Evolutionary conservation across 228 moss, liverwort and hornwort species (phyloP).

Genomic region (Sphagnum magellanicum): DNA sequence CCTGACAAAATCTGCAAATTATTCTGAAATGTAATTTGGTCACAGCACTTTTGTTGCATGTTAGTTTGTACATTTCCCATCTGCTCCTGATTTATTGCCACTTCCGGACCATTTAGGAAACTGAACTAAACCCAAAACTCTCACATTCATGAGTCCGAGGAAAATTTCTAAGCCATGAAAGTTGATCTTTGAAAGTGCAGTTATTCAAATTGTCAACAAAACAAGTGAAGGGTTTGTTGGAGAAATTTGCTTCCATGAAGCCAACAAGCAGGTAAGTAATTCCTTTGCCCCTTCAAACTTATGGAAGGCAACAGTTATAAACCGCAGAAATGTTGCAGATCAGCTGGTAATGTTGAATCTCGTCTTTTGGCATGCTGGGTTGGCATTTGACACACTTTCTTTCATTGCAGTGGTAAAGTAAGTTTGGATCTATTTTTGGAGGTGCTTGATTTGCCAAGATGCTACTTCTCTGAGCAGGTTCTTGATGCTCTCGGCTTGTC

Average conservation of each 20-base stretch:
- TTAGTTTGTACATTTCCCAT: not conserved
- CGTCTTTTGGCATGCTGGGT: not conserved
- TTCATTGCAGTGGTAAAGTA: constrained; percentile 62
- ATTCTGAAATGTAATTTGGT: no score
- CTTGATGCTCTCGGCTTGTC: not conserved
- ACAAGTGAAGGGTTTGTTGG: constrained; percentile 57
- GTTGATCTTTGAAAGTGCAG: constrained; percentile 15
- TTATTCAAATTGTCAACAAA: constrained; percentile 45
- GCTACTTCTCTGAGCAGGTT: constrained; percentile 79
- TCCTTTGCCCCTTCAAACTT: not conserved
- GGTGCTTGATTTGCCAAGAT: constrained; percentile 70
- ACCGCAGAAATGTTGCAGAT: not conserved
- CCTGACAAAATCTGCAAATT: no score
- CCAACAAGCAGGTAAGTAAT: constrained; percentile 38
- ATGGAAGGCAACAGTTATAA: no score
- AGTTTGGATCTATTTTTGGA: constrained; percentile 75
- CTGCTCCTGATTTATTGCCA: not conserved
- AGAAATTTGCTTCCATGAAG: constrained; percentile 79
- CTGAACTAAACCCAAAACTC: constrained; percentile 1
- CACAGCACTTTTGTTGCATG: not conserved
- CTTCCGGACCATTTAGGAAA: not conserved
- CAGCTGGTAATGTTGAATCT: not conserved
- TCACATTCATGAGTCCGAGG: not conserved
- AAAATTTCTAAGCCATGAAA: not conserved
- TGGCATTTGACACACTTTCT: not conserved